Percentiles rank a stretch among this genome's conserved stretches.
Evolutionary conservation across 2,329 filamentous ascomycete species (phyloP).

Genomic region (Diatrype stigma): DNA sequence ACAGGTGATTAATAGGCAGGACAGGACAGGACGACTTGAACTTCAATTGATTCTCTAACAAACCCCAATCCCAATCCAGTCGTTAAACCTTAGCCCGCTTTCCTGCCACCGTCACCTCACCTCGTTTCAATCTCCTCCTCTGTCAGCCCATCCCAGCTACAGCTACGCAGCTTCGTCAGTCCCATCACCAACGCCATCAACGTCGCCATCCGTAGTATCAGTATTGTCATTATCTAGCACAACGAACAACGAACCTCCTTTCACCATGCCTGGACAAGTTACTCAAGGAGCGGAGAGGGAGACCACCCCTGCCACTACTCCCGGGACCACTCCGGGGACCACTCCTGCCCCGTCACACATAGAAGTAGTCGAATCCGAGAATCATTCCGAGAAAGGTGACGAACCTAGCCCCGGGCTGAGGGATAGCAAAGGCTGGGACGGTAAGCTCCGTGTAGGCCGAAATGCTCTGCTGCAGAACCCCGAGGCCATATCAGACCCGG

Average conservation of each 20-base stretch:
- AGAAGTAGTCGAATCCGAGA: constrained; percentile 42
- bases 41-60: no score
- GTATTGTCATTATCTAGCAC: background rate
- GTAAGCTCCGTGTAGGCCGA: constrained; percentile 72
- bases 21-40: no score
- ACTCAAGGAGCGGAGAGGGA: constrained; percentile 28
- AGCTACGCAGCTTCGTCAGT: background rate
- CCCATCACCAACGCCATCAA: background rate
- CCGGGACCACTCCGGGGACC: no score
- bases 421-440: constrained; percentile 74
- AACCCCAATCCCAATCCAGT: no score
- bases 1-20: no score
- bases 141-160: background rate
- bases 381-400: constrained; percentile 31
- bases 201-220: background rate
- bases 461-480: constrained; percentile 69
- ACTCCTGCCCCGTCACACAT: constrained; percentile 31
- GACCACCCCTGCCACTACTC: no score
- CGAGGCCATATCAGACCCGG: constrained; percentile 77
- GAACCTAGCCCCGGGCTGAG: constrained; percentile 44
- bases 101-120: background rate
- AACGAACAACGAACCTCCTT: constrained; percentile 1
- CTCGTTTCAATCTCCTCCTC: background rate
- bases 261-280: constrained; percentile 37
- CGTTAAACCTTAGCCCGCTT: background rate